Conservation (phyloP, 345 rosid species). For the Aquilaria malaccensis region DNA sequence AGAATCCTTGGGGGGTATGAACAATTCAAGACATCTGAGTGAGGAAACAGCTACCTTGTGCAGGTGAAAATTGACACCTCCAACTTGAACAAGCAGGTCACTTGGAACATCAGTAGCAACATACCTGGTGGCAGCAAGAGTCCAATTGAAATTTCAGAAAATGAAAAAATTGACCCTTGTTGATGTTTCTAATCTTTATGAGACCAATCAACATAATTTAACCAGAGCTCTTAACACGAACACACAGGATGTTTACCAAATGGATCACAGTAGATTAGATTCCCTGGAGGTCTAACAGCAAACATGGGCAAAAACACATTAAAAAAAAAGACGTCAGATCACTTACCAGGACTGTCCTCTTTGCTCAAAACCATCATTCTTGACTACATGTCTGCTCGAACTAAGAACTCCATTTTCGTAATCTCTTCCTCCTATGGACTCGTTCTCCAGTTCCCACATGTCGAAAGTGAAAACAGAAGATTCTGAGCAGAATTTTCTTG, state of each 20-base stretch:
- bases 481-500: slow-evolving; percentile 4
- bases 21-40: not conserved
- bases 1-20: not conserved
- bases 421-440: slow-evolving; percentile 53
- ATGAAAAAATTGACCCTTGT: slow-evolving; percentile 4
- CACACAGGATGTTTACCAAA: too few relatives aligned
- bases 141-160: not conserved
- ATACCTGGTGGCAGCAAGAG: slow-evolving; percentile 38
- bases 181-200: not conserved
- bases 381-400: slow-evolving; percentile 57
- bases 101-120: slow-evolving; percentile 93
- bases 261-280: too few relatives aligned
- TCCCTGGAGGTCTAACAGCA: too few relatives aligned
- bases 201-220: not conserved
- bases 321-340: not conserved
- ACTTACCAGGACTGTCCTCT: slow-evolving; percentile 83
- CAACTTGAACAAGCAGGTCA: slow-evolving; percentile 70
- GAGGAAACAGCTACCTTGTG: slow-evolving; percentile 62
- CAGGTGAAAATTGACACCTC: slow-evolving; percentile 68
- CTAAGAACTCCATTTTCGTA: slow-evolving; percentile 66
- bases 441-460: slow-evolving; percentile 97
- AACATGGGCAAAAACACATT: not conserved
- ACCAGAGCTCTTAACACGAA: not conserved
- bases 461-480: slow-evolving; percentile 9
- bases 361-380: slow-evolving; percentile 83